Percentiles rank a stretch among this genome's conserved stretches.
Evolutionary conservation across 495 filamentous ascomycete species (phyloP).

Genomic region (Lichina pygmaea): DNA sequence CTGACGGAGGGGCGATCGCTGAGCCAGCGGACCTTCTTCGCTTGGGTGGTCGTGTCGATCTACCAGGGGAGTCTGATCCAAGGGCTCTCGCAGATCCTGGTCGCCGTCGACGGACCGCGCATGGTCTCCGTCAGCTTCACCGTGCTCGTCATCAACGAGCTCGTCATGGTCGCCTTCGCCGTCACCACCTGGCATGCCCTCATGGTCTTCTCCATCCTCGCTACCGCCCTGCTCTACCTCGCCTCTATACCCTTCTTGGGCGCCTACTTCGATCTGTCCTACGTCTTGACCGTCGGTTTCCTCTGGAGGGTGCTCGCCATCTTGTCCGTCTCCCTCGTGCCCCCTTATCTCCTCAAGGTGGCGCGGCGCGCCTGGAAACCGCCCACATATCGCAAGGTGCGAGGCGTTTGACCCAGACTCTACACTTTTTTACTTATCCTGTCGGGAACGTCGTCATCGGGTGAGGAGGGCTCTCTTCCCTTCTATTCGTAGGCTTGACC

Average conservation of each 20-base stretch:
- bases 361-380: conserved; percentile 64
- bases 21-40: conserved; percentile 81
- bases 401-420: conserved; percentile 20
- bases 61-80: conserved; percentile 93
- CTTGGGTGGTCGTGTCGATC: conserved; percentile 85
- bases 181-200: conserved; percentile 93
- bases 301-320: conserved; percentile 72
- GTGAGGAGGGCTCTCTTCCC: no score
- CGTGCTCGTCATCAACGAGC: conserved; percentile 75
- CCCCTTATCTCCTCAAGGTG: conserved; percentile 66
- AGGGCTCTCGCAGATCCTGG: conserved; percentile 65
- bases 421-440: not conserved
- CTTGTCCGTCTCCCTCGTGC: conserved; percentile 47
- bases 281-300: conserved; percentile 54
- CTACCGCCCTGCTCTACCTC: conserved; percentile 54
- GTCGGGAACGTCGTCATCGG: not conserved
- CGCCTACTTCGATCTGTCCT: conserved; percentile 70
- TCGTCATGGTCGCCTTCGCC: conserved; percentile 88
- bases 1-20: conserved; percentile 61
- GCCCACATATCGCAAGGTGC: conserved; percentile 88
- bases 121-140: conserved; percentile 89
- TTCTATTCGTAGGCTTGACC: no score
- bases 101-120: conserved; percentile 34
- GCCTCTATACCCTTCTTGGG: conserved; percentile 69
- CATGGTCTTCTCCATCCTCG: conserved; percentile 65